Evolutionary conservation across 768 basidiomycete genomes (phyloP).

Genomic region (Phanerochaete sordida): DNA sequence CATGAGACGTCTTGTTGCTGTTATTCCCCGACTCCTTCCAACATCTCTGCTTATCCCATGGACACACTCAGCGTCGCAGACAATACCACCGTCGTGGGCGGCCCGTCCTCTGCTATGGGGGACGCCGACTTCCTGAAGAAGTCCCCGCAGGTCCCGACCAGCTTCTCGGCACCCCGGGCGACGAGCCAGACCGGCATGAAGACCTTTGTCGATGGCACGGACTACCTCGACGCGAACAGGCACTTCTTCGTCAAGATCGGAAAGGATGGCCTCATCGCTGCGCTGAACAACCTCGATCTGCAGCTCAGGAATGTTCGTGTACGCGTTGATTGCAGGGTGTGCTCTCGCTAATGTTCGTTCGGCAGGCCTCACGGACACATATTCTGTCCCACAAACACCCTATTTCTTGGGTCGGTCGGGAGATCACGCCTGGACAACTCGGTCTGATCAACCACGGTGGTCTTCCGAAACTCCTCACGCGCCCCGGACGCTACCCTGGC

Average conservation of each 20-base stretch:
- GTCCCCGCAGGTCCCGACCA: background rate
- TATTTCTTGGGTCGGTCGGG: conserved; percentile 56
- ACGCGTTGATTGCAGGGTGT: background rate
- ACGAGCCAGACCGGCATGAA: conserved; percentile 9
- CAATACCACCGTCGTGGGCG: conserved; percentile 43
- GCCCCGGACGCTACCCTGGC: conserved; percentile 73
- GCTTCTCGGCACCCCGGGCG: background rate
- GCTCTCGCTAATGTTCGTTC: background rate
- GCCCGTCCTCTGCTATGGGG: conserved; percentile 21
- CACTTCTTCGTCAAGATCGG: conserved; percentile 72
- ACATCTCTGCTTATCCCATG: background rate
- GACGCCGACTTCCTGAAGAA: conserved; percentile 7
- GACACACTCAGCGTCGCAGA: conserved; percentile 34
- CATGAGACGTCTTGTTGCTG: background rate
- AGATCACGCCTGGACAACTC: conserved; percentile 67
- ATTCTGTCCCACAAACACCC: conserved; percentile 62
- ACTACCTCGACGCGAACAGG: conserved; percentile 51
- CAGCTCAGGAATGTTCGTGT: conserved; percentile 51
- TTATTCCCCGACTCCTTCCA: background rate
- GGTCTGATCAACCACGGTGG: conserved; percentile 84
- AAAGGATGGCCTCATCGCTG: conserved; percentile 62
- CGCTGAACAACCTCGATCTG: conserved; percentile 64
- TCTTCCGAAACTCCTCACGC: conserved; percentile 69
- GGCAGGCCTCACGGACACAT: conserved; percentile 51
- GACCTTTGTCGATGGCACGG: conserved; percentile 42